These are phyloP conservation scores for Pythium angustatum DNA, from an alignment of 352 stramenopile species.

Conservation along the genomic window DNA sequence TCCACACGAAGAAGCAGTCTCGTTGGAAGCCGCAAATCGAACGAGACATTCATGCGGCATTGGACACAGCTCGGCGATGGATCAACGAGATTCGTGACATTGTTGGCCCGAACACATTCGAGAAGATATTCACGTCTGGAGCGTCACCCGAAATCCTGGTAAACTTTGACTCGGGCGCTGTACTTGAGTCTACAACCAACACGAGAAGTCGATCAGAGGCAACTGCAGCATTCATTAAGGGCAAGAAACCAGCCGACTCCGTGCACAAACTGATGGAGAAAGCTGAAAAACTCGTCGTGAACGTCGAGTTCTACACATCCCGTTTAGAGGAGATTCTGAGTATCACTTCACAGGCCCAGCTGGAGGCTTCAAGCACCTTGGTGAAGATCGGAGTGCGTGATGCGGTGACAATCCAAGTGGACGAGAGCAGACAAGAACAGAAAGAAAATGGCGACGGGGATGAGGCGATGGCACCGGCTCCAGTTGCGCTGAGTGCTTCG, in stretches of 20 bases:
- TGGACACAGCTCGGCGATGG: conserved; percentile 74
- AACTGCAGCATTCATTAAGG: conserved; percentile 32
- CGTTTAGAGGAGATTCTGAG: conserved; percentile 58
- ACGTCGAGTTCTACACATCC: conserved; percentile 65
- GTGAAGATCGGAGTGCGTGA: conserved; percentile 47
- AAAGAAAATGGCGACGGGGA: not conserved
- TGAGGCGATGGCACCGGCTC: conserved; percentile 16
- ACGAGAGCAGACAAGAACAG: not conserved
- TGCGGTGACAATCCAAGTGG: not conserved
- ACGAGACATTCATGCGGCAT: conserved; percentile 66
- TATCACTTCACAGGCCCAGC: conserved; percentile 45
- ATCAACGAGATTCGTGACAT: conserved; percentile 75
- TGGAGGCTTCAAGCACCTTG: conserved; percentile 55
- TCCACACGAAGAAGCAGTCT: conserved; percentile 77
- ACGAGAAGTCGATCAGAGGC: conserved; percentile 14
- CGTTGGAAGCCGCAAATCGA: conserved; percentile 86
- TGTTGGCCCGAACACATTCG: conserved; percentile 55
- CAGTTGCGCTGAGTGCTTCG: not conserved
- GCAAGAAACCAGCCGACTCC: conserved; percentile 70
- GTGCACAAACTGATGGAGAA: conserved; percentile 73
- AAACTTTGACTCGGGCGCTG: conserved; percentile 6
- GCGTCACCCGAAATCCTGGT: not conserved
- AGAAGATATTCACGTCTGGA: conserved; percentile 51
- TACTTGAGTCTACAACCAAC: not conserved
- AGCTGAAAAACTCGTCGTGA: conserved; percentile 52